Percentiles rank a stretch among this genome's conserved stretches.
These are phyloP conservation scores for barrel medic (Medicago truncatula) DNA, from an alignment of 306 rosid genomes.

Conservation along the genomic window MtrunA17r5.0-ANR NC_053046.1:22455501-22456000, in stretches of 20 bases:
- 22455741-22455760: slow-evolving; percentile 58
- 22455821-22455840: slow-evolving; percentile 17
- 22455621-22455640: slow-evolving; percentile 20
- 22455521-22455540: slow-evolving; percentile 3
- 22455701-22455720: slow-evolving; percentile 71
- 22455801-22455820: background rate
- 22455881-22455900: too few relatives aligned
- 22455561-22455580: background rate
- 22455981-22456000: too few relatives aligned
- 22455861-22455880: background rate
- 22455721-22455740: slow-evolving; percentile 87
- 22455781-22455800: slow-evolving; percentile 30
- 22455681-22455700: slow-evolving; percentile 12
- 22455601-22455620: background rate
- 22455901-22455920: too few relatives aligned
- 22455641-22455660: background rate
- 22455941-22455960: too few relatives aligned
- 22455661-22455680: slow-evolving; percentile 23
- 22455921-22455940: too few relatives aligned
- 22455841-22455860: background rate
- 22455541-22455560: background rate
- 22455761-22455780: slow-evolving; percentile 37
- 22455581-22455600: slow-evolving; percentile 15
- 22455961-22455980: too few relatives aligned
- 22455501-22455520: background rate